These are phyloP conservation scores for Teratosphaeria nubilosa DNA, from an alignment of 2,329 filamentous ascomycete genomes.

Conservation along the genomic window DNA sequence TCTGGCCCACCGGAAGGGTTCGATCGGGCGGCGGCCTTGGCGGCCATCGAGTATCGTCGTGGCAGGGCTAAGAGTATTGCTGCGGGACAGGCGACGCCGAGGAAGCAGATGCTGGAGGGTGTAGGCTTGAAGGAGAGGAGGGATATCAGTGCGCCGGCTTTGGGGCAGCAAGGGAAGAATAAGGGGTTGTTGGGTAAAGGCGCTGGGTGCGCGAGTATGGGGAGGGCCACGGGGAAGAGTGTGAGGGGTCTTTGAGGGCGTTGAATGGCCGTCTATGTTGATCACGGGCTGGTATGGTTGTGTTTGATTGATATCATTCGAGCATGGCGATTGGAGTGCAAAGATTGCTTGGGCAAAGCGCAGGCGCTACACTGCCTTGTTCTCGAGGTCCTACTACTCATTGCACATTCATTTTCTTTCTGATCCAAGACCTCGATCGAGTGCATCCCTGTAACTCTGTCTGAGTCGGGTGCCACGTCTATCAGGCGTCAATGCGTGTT, in stretches of 20 bases:
- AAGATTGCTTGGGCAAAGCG: not conserved
- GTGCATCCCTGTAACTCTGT: not conserved
- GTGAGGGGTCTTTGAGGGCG: not conserved
- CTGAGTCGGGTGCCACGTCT: not conserved
- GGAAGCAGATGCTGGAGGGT: conserved; percentile 48
- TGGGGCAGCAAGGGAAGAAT: conserved; percentile 14
- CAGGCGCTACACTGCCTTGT: not conserved
- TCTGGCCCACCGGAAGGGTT: conserved; percentile 17
- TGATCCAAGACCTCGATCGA: not conserved
- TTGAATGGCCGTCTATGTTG: not conserved
- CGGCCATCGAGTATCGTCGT: conserved; percentile 62
- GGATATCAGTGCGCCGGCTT: conserved; percentile 37
- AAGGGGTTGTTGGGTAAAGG: not conserved
- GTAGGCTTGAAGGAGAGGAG: conserved; percentile 30
- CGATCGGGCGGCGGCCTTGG: conserved; percentile 61
- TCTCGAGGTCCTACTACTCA: not conserved
- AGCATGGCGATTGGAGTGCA: not conserved
- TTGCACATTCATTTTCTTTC: not conserved
- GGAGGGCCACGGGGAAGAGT: conserved; percentile 2
- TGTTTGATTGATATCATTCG: not conserved
- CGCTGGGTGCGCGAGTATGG: conserved; percentile 6
- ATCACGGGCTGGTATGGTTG: not conserved
- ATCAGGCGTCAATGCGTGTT: not conserved
- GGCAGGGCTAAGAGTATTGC: conserved; percentile 61
- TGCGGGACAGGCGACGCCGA: conserved; percentile 51